Evolutionary conservation across 2,329 filamentous ascomycete species (phyloP), one percentile per base, ranked within the genome.

Genomic region (Ascochyta viciae-villosae): DNA sequence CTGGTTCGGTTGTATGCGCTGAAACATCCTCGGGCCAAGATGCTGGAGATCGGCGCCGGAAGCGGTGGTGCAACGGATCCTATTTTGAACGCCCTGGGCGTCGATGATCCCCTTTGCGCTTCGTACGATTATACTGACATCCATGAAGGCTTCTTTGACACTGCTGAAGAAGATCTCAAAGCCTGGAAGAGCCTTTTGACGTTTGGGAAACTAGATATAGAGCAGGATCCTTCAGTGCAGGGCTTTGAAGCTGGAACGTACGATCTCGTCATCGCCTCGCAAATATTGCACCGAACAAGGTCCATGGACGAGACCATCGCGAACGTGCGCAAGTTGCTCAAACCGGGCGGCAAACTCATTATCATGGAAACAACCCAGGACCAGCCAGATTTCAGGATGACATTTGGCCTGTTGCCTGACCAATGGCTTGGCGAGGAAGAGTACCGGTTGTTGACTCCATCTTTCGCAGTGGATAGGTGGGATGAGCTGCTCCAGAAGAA

Each of bases 291-390:
- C 42, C 66, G 62, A 15, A 68, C 67, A 2, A 57, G 50, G n/a
- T 56, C 61, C 24, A 58, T 72, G 35, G 29, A 44, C 1, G 45
- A 57, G 13, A 63, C 70, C 0, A 50, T 75, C 27, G 35, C 24
- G 19, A 66, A 73, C 50, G 51, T 52, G 4, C 56, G 64, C 13
- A 68, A 63, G 29, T 50, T 74, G 9, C 57, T 74, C 0, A 62
- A 64, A 22, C 77, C 81, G 0, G 80, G 77, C 1, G 82, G 82
- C 0, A 76, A 78, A 34, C 65, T 85, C 0, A 34, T 84, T 1
- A 41, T 83, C 0, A 54, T 78, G 5, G 82, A 85, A 54, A 43
- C 53, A 47, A 66, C 61, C 2, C 45, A 57, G 37, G 46, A 54
- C 8, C 19, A 63, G 37, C 34, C 60, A 54, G 54, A 47, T 40